Evolutionary conservation across 345 rosid species (phyloP), one percentile per base, ranked within the genome.

Genomic region (Syzygium aqueum): DNA sequence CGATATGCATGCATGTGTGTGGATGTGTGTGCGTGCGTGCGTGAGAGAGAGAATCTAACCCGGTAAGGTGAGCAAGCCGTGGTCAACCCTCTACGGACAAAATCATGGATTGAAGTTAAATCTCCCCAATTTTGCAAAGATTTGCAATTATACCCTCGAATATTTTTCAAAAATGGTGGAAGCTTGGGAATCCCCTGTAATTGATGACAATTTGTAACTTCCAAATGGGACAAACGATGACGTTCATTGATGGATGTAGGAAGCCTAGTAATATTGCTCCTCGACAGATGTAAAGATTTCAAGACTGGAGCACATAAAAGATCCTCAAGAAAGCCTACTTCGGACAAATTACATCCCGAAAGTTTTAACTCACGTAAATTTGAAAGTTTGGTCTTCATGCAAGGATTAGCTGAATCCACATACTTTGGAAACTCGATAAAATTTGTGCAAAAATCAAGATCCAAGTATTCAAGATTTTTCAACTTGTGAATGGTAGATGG

Each of bases 21-120:
- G 67, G 3, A 12, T n/a, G 33, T 1, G 2, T 12, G 67, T 1
- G 2, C 2, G 0, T n/a, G n/a, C n/a, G n/a, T n/a, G n/a, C n/a
- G n/a, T 12, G 14, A 59, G 67, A 57, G 65, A 59, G 67, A 59
- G 67, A 59, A 27, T 0, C 63, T 57, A 57, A 57, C 63, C 63
- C 25, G 14, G 23, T 57, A 23, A 57, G 28, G 28, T 57, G 63
- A 57, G 63, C 28, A 10, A 57, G 0, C 63, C 25, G 4, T 57
- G 28, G 28, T 57, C 28, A 57, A 57, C 63, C 28, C 63, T 57
- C 28, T 57, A 25, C 11, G 28, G 63, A 57, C 63, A 57, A 57
- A 23, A 57, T 57, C 63, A 23, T 57, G 63, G 25, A 25, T 0
- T 9, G 63, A 57, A 25, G n/a, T 57, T 23, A 57, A 25, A 23